Base-by-base conservation (phyloP, 169 alveolate species). In the Plasmodium vivax region DNA sequence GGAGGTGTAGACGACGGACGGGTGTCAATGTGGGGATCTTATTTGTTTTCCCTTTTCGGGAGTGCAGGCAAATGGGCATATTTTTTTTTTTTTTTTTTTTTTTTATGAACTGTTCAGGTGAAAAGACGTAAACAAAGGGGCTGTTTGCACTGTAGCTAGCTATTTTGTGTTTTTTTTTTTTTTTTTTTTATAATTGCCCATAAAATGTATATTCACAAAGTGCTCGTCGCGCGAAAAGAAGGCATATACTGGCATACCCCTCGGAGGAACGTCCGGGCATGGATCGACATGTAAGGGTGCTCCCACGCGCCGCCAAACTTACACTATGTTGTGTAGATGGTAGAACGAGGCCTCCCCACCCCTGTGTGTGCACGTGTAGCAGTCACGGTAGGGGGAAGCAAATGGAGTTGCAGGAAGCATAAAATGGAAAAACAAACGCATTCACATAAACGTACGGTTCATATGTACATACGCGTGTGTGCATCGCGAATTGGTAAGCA, bases 51-150 rank as follows among this genome's bases (percentile, higher is more conserved):
- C 19, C 19, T 47, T 47, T 47, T 47, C 19, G 19, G 19, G 58
- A 0, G 58, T 47, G 12, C 7, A 47, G 19, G 3, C 19, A 47
- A 47, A 47, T 47, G 58, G 58, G 56, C 8, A 45, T 45, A 62
- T 62, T 62, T 62, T 62, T 62, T 62, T n/a, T 62, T 58, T 62
- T 62, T n/a, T 62, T 58, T 62, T 62, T 56, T 56, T 56, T 62
- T 62, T 62, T 62, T 62, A 32, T 62, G 75, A 62, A 62, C 75
- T 62, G 75, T 62, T 62, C 75, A 62, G 75, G 75, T 62, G 75
- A 62, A 62, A 19, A 27, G 9, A n/a, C 16, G 34, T 62, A 27
- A 62, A 62, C 27, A 1, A 62, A 62, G 16, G 27, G 75, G 19
- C 34, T 62, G 75, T 7, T 3, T 62, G 36, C 75, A 3, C 34